Evolutionary conservation across 345 rosid species (phyloP).

Genomic region (Pelargonium nanum): DNA sequence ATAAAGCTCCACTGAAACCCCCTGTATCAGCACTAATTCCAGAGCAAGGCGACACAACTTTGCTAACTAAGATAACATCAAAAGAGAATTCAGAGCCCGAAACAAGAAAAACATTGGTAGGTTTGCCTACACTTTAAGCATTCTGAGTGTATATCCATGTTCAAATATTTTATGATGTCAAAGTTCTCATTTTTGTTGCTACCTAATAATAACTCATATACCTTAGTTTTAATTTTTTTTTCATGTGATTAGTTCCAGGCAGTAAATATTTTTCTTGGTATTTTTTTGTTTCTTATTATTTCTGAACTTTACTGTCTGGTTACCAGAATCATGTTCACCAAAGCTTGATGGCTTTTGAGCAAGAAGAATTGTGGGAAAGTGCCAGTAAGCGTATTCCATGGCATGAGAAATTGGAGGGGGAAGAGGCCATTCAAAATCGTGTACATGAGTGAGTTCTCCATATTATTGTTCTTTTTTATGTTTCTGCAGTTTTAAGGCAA

Average conservation of each 20-base stretch:
- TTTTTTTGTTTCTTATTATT: too few relatives aligned
- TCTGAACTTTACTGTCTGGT: conserved; percentile 8
- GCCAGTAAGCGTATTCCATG: conserved; percentile 86
- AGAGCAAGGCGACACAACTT: conserved; percentile 35
- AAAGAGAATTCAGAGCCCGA: conserved; percentile 37
- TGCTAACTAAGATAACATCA: conserved; percentile 47
- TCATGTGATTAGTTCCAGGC: too few relatives aligned
- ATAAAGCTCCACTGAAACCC: conserved; percentile 39
- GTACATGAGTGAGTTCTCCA: conserved; percentile 75
- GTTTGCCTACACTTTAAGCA: conserved; percentile 6
- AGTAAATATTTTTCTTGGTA: neutral
- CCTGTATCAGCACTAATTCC: conserved; percentile 22
- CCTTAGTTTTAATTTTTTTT: neutral
- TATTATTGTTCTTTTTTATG: conserved; percentile 6
- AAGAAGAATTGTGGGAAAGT: conserved; percentile 77
- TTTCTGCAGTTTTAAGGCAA: neutral
- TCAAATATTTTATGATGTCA: neutral
- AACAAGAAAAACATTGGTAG: conserved; percentile 40
- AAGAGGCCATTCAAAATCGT: conserved; percentile 83
- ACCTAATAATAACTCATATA: neutral
- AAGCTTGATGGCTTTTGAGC: conserved; percentile 75
- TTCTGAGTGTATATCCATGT: neutral
- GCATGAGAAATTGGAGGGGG: conserved; percentile 95
- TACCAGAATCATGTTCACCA: conserved; percentile 56
- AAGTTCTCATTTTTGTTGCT: neutral